Evolutionary conservation across 1,284 basidiomycete genomes (phyloP).

Genomic region (Schizopora paradoxa): DNA sequence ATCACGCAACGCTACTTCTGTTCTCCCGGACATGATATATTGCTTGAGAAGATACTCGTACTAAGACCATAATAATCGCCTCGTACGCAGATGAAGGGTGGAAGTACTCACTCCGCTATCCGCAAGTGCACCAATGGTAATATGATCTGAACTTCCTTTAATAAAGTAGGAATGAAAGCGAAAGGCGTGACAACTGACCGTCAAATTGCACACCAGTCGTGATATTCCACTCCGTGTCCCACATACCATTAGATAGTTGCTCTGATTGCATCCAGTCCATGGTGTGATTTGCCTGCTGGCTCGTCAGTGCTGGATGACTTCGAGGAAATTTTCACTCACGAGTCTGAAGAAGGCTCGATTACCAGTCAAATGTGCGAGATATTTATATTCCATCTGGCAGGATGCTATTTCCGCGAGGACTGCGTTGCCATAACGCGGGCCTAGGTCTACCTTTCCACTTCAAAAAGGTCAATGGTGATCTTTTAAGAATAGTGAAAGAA

Average conservation of each 20-base stretch:
- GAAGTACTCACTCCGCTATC: conserved; percentile 7
- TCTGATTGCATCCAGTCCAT: conserved; percentile 41
- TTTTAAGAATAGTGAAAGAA: neutral
- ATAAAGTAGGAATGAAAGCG: neutral
- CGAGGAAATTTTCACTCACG: conserved; percentile 29
- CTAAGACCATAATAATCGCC: neutral
- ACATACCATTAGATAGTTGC: conserved; percentile 20
- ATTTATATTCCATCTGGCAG: conserved; percentile 53
- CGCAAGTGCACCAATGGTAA: conserved; percentile 16
- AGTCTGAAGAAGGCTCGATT: conserved; percentile 41
- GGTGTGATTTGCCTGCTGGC: conserved; percentile 31
- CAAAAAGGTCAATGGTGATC: neutral
- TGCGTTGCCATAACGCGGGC: conserved; percentile 30
- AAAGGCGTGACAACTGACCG: conserved; percentile 9
- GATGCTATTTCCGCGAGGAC: conserved; percentile 52
- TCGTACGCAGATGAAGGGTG: neutral
- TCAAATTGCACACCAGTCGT: conserved; percentile 14
- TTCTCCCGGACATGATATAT: conserved; percentile 56
- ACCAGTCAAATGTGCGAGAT: conserved; percentile 50
- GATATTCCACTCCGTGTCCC: conserved; percentile 22
- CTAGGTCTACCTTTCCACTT: conserved; percentile 28
- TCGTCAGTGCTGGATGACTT: neutral
- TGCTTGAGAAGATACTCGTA: conserved; percentile 74
- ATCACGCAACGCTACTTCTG: conserved; percentile 52
- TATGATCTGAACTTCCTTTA: conserved; percentile 12